Evolutionary conservation across 2,329 filamentous ascomycete species (phyloP), one percentile per base, ranked within the genome.

Genomic region (Sarocladium strictum): DNA sequence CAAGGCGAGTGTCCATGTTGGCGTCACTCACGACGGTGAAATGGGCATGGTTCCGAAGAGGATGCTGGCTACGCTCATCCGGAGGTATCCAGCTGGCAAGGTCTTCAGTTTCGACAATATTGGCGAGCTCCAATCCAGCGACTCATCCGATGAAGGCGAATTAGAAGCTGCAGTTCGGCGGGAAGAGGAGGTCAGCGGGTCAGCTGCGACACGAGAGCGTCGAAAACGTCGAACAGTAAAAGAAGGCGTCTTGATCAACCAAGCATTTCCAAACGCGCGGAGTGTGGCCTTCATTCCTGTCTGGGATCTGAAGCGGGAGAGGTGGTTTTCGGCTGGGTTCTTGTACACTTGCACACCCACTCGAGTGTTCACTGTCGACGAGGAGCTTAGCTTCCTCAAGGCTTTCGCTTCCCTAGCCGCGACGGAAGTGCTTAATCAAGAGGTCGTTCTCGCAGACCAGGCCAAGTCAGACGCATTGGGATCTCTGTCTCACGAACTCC

Each of bases 401-500:
- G 76, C 75, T 0, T 81, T 83, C 57, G 75, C 75, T 0, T 75
- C 77, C 53, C 75, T 76, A 1, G 77, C 81, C n/a, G 83, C 83
- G 71, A 73, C 78, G 0, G 81, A 85, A 54, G 68, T 85, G 1
- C 73, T 76, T 0, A 71, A 77, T 2, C 57, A 80, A 5, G 64
- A 71, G 15, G 61, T 67, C 0, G 55, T 65, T 10, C 61, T 65
- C 9, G 69, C 71, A 0, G 71, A 75, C 29, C 73, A 69, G 53
- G 76, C 78, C 33, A 83, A 83, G 59, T 75, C 76, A 1, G 79
- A 80, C 10, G 83, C 83, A 56, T 80, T 84, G 40, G 79, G 78
- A 1, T 80, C 76, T 26, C 81, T 84, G 58, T 81, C 78, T 17
- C 80, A 84, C 61, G 80, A 83, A 54, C 62, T 83, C 14, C 69